Evolutionary conservation across 176 grass and related monocot species (phyloP).

Genomic region (Oryza brachyantha): DNA sequence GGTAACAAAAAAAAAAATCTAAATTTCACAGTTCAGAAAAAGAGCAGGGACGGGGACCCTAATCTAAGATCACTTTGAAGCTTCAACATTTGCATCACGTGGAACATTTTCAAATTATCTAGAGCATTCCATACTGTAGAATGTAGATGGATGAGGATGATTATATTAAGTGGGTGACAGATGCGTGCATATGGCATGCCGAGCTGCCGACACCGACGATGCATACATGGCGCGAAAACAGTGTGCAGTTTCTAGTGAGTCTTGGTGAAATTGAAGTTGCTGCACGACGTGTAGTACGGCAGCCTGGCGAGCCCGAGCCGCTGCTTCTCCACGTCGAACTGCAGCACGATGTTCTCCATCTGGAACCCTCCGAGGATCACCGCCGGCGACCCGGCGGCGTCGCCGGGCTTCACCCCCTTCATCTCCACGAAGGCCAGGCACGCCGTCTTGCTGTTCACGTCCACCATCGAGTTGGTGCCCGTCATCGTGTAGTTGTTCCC

Average conservation of each 20-base stretch:
- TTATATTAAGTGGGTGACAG: not conserved
- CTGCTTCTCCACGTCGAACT: slow-evolving; percentile 49
- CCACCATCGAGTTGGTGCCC: slow-evolving; percentile 31
- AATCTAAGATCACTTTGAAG: not conserved
- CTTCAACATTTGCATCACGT: not conserved
- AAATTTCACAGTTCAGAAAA: no score
- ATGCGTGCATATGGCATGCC: not conserved
- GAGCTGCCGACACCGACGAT: not conserved
- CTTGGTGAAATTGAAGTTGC: slow-evolving; percentile 34
- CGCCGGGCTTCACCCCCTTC: slow-evolving; percentile 9
- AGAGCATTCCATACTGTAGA: not conserved
- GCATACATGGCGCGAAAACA: not conserved
- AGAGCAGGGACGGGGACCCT: no score
- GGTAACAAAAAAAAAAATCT: no score
- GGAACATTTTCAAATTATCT: not conserved
- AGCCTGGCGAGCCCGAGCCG: slow-evolving; percentile 30
- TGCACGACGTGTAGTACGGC: not conserved
- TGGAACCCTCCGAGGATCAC: slow-evolving; percentile 43
- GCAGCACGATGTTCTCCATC: slow-evolving; percentile 48
- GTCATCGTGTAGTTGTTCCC: slow-evolving; percentile 35
- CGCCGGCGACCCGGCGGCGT: slow-evolving; percentile 30
- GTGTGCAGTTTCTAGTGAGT: not conserved
- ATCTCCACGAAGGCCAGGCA: slow-evolving; percentile 43
- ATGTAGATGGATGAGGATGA: not conserved
- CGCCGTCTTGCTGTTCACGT: slow-evolving; percentile 17